Conservation (phyloP, 164 flowering plant genomes). For the Litsea cubeba region DNA sequence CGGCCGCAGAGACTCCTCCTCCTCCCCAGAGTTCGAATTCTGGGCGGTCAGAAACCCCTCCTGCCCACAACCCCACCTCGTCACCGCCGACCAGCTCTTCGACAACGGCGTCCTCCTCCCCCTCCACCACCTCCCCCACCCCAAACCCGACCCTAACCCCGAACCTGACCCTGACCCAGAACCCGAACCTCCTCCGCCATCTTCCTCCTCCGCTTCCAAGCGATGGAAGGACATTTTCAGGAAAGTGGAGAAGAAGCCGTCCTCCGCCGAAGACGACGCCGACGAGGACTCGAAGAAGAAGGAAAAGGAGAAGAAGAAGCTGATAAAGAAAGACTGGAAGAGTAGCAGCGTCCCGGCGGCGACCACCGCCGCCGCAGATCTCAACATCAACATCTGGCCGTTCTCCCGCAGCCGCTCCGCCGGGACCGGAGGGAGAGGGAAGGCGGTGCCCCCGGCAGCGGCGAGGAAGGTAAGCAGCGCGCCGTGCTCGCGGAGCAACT, state of each 20-base stretch:
- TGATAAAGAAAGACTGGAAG: conserved; percentile 35
- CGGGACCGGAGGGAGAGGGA: conserved; percentile 54
- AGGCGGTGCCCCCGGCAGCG: conserved; percentile 12
- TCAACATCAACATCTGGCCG: conserved; percentile 89
- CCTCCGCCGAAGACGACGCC: neutral
- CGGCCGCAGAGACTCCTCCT: conserved; percentile 11
- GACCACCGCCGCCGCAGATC: conserved; percentile 35
- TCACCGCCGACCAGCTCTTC: conserved; percentile 78
- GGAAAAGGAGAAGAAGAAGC: conserved; percentile 34
- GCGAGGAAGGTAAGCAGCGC: conserved; percentile 83
- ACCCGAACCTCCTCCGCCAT: conserved; percentile 18
- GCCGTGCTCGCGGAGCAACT: conserved; percentile 93
- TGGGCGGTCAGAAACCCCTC: conserved; percentile 73
- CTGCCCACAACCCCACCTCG: conserved; percentile 43
- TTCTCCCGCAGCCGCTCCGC: conserved; percentile 88
- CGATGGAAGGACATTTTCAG: conserved; percentile 76
- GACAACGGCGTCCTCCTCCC: conserved; percentile 80
- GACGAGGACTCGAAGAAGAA: conserved; percentile 15
- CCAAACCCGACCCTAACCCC: conserved; percentile 7
- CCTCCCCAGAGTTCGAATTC: conserved; percentile 83
- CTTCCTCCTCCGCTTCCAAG: conserved; percentile 36
- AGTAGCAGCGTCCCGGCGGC: conserved; percentile 13
- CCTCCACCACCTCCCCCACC: conserved; percentile 37
- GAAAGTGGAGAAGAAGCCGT: conserved; percentile 26
- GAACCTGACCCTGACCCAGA: conserved; percentile 10